Conservation (phyloP, 2,329 filamentous ascomycete species). For the Helotiales sp. region DNA sequence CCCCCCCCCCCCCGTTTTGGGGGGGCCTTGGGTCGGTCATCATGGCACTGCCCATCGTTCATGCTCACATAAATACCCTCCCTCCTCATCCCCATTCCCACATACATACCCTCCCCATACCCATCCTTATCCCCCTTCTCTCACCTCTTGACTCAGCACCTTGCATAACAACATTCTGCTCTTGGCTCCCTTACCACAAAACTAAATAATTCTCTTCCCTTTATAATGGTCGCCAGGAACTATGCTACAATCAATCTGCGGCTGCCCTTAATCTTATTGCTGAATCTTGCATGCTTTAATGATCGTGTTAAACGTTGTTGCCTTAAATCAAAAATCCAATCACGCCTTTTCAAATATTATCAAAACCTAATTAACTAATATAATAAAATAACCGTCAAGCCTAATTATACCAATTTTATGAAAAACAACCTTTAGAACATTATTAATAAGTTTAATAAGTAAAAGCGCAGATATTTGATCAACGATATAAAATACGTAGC, state of each 20-base stretch:
- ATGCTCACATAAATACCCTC: conserved; percentile 16
- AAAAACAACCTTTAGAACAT: conserved; percentile 25
- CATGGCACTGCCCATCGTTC: conserved; percentile 20
- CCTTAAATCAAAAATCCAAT: too few species aligned
- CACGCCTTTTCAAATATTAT: conserved; percentile 23
- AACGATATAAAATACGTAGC: conserved; percentile 4
- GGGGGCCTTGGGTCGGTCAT: conserved; percentile 1
- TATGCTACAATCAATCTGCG: conserved; percentile 16
- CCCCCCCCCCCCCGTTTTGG: conserved; percentile 1
- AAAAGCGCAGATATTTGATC: conserved; percentile 14
- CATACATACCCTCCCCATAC: too few species aligned
- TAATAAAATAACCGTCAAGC: conserved; percentile 19
- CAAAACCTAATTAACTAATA: conserved; percentile 21
- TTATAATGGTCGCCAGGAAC: conserved; percentile 7
- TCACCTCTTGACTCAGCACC: too few species aligned
- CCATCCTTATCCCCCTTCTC: too few species aligned
- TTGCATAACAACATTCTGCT: too few species aligned
- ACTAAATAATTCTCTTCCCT: conserved; percentile 17
- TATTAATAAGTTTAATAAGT: too few species aligned
- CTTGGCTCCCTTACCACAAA: too few species aligned
- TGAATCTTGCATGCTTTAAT: conserved; percentile 22
- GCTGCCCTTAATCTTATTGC: conserved; percentile 13
- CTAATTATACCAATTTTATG: conserved; percentile 22
- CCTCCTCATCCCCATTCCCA: too few species aligned
- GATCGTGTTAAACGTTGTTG: too few species aligned